Conservation (phyloP, 331 rosid species). For the Malus hybrid region DNA sequence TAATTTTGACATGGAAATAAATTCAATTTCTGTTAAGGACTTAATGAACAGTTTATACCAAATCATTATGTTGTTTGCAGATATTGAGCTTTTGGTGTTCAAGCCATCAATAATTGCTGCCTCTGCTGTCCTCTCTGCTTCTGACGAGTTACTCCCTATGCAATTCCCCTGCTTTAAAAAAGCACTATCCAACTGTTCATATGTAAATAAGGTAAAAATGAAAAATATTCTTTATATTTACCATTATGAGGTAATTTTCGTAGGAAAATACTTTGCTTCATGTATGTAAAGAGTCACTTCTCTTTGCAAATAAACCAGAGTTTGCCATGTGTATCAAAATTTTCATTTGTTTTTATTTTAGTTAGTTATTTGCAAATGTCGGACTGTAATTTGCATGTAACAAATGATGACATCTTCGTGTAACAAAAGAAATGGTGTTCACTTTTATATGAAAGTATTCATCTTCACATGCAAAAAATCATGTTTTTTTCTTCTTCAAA, state of each 20-base stretch:
- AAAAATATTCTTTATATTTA: background rate
- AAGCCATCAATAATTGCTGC: slow-evolving; percentile 83
- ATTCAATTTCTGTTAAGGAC: background rate
- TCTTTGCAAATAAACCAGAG: background rate
- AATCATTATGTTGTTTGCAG: slow-evolving; percentile 31
- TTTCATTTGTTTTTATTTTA: no score
- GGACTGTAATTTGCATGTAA: no score
- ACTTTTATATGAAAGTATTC: background rate
- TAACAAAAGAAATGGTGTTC: no score
- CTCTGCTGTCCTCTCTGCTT: slow-evolving; percentile 66
- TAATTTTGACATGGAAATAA: background rate
- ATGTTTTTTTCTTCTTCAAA: background rate
- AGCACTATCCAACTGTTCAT: slow-evolving; percentile 52
- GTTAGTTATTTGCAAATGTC: no score
- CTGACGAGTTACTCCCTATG: slow-evolving; percentile 72
- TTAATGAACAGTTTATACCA: slow-evolving; percentile 6
- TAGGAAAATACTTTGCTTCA: background rate
- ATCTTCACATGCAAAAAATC: background rate
- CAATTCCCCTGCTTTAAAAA: slow-evolving; percentile 60
- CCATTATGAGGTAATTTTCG: background rate
- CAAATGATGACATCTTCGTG: no score
- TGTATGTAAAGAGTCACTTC: background rate
- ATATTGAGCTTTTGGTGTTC: slow-evolving; percentile 61
- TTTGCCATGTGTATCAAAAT: background rate
- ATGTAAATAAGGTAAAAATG: slow-evolving; percentile 50